Conservation (phyloP, 495 filamentous ascomycete genomes). For the Jackrogersella multiformis region DNA sequence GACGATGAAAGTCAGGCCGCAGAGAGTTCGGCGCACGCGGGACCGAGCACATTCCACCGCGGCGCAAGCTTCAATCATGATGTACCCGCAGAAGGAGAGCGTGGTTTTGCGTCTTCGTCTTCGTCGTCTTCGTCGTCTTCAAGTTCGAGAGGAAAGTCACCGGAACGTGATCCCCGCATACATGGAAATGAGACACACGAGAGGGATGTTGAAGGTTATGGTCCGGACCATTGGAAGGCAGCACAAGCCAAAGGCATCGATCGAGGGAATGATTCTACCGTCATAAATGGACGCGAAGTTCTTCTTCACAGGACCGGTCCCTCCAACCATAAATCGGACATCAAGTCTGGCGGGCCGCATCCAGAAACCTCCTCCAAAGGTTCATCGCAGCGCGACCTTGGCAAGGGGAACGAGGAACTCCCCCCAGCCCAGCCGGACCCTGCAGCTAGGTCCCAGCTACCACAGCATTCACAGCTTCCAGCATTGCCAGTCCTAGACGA, state of each 20-base stretch:
- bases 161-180: slow-evolving; percentile 70
- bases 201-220: slow-evolving; percentile 80
- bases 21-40: slow-evolving; percentile 40
- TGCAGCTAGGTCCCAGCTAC: slow-evolving; percentile 46
- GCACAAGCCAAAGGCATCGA: slow-evolving; percentile 64
- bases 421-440: slow-evolving; percentile 27
- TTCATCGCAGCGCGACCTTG: slow-evolving; percentile 23
- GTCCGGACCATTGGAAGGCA: slow-evolving; percentile 72
- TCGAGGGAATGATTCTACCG: slow-evolving; percentile 71
- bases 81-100: slow-evolving; percentile 72
- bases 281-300: slow-evolving; percentile 71
- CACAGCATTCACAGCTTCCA: slow-evolving; percentile 71
- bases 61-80: slow-evolving; percentile 84
- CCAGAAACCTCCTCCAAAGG: slow-evolving; percentile 23
- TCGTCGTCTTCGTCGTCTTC: slow-evolving; percentile 32
- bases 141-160: slow-evolving; percentile 48
- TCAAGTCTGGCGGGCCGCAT: slow-evolving; percentile 8
- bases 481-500: slow-evolving; percentile 74
- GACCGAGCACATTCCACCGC: slow-evolving; percentile 22
- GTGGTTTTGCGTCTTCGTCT: slow-evolving; percentile 55
- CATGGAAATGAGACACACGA: slow-evolving; percentile 71
- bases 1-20: slow-evolving; percentile 46
- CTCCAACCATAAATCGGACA: slow-evolving; percentile 33
- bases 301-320: slow-evolving; percentile 55
- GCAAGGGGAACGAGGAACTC: slow-evolving; percentile 35